Evolutionary conservation across 1,284 basidiomycete genomes (phyloP).

Genomic region (Quambalaria eucalypti): DNA sequence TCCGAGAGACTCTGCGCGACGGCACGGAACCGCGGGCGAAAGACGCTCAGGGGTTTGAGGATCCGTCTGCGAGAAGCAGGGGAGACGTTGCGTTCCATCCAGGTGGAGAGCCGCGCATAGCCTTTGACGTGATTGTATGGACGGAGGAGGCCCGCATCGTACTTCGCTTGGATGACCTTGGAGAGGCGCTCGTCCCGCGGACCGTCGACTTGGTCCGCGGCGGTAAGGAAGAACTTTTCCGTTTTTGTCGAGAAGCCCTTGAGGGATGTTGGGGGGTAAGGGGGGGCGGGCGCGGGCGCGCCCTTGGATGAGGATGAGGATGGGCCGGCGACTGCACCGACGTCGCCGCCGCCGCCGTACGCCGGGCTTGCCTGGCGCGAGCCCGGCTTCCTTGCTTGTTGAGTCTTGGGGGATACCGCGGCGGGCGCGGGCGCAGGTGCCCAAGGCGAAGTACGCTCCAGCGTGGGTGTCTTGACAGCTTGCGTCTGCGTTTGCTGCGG

Average conservation of each 20-base stretch:
- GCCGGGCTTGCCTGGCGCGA: no score
- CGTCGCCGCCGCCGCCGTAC: no score
- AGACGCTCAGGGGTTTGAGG: conserved; percentile 73
- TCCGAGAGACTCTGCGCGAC: conserved; percentile 77
- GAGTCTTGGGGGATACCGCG: not conserved
- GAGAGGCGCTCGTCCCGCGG: conserved; percentile 81
- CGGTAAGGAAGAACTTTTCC: conserved; percentile 82
- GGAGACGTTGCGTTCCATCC: conserved; percentile 75
- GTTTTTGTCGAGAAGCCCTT: conserved; percentile 36
- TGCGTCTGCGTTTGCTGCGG: not conserved
- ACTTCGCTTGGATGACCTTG: conserved; percentile 88
- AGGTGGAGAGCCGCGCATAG: conserved; percentile 49
- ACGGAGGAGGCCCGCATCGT: conserved; percentile 85
- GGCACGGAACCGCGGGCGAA: conserved; percentile 77
- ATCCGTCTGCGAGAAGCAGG: conserved; percentile 70
- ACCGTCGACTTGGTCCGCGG: conserved; percentile 86
- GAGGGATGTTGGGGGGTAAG: conserved; percentile 4
- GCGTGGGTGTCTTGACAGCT: not conserved
- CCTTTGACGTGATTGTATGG: conserved; percentile 82
- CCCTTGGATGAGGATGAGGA: no score
- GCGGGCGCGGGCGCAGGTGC: not conserved
- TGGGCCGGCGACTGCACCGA: no score
- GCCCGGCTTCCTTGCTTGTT: no score
- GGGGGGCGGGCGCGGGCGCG: not conserved
- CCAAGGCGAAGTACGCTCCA: not conserved